Base-by-base conservation (phyloP, 768 basidiomycete genomes). In the Porphyrellus cyaneotinctus region DNA sequence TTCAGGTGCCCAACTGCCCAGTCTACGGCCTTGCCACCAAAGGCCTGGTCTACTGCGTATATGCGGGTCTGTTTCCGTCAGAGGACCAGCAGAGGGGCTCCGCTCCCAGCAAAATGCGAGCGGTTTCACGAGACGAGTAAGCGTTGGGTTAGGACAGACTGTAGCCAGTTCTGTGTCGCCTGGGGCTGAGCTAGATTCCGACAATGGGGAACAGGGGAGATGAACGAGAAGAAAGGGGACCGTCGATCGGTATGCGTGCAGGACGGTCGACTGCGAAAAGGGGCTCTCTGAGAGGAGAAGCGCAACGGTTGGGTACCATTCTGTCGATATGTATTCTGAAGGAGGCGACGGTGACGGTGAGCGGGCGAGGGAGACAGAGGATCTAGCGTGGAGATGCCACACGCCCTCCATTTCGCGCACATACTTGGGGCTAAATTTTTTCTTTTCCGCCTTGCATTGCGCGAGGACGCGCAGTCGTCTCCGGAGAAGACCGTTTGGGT, bases 351-450 rank as follows among this genome's bases (percentile, higher is more conserved):
- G 23, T 11, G 44, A 22, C n/a, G 31, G 28, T 0, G n/a, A 32
- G 20, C 15, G 49, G 11, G 1, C 33, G 38, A 43, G 13, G 37
- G 26, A 43, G 24, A n/a, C n/a, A n/a, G n/a, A n/a, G n/a, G n/a
- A n/a, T n/a, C n/a, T 52, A 31, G 57, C 18, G 1, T 54, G 59
- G 51, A 73, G 64, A 60, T 82, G 77, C 49, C 87, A 70, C 13
- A 94, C 93, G n/a, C 94, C 94, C 64, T 97, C 94, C 72, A 95
- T 76, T 65, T 97, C 94, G 30, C 94, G 82, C 0, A 97, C 80
- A 59, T 85, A 86, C 23, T 83, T 83, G 3, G 93, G 91, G 4
- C 88, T 79, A 33, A 84, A 68, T 64, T 87, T 88, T 70, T 83
- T 85, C 73, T 83, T 86, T 63, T 94, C 90, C 0, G 91, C 91